phyloP scores from a whole-genome alignment of 108 stramenopile species.

The Cyclotella atomus region DNA sequence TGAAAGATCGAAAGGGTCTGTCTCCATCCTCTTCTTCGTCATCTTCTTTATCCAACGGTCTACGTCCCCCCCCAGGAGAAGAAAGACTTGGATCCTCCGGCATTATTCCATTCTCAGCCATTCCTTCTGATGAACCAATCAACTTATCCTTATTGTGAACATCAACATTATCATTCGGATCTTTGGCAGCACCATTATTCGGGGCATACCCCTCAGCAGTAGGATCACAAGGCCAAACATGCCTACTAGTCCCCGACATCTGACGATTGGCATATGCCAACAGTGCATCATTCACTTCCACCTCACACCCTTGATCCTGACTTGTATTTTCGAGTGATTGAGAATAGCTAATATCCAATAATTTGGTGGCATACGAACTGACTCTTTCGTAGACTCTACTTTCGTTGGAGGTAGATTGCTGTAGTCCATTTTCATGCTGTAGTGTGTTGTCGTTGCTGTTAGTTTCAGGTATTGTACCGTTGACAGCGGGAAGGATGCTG shows the following conservation, averaged over 20 bases:
- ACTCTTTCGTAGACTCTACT: slow-evolving; percentile 28
- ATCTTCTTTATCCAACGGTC: not conserved
- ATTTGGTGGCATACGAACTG: slow-evolving; percentile 25
- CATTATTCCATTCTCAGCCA: not conserved
- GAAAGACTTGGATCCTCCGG: not conserved
- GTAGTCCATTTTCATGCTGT: not conserved
- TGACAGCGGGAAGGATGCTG: too few species aligned
- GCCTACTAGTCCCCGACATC: not conserved
- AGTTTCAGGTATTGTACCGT: too few species aligned
- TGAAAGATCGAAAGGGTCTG: not conserved
- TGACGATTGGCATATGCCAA: not conserved
- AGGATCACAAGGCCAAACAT: slow-evolving; percentile 25
- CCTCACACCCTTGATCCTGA: slow-evolving; percentile 18
- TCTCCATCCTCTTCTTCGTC: not conserved
- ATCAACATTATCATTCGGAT: too few species aligned
- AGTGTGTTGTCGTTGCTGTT: too few species aligned
- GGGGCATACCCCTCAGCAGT: slow-evolving; percentile 18
- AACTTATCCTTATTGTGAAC: not conserved
- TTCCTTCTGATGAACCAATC: not conserved
- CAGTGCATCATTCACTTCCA: not conserved
- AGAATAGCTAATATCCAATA: slow-evolving; percentile 24
- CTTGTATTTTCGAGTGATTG: slow-evolving; percentile 7
- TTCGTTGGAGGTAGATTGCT: not conserved
- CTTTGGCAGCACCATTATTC: not conserved
- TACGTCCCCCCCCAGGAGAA: not conserved